phyloP scores from a whole-genome alignment of 805 yeast genomes.

The Pichia cephalocereana region DNA sequence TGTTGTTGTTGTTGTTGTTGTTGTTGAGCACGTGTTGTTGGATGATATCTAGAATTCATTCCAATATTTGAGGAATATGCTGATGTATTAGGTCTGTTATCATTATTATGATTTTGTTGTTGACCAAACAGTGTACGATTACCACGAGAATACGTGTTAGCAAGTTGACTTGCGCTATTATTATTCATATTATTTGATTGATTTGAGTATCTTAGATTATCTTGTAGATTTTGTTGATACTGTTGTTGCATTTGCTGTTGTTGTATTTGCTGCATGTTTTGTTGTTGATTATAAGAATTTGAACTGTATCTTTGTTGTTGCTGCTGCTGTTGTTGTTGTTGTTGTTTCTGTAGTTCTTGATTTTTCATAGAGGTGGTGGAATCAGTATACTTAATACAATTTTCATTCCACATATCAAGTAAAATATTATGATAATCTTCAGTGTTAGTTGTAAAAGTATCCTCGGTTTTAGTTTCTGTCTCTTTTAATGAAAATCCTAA shows the following conservation, averaged over 20 bases:
- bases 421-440: conserved; percentile 3
- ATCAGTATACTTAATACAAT: conserved; percentile 1
- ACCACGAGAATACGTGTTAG: conserved; percentile 3
- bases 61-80: neutral
- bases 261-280: neutral
- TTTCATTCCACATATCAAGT: conserved; percentile 10
- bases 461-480: neutral
- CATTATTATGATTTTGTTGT: neutral
- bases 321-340: no score
- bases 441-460: conserved; percentile 4
- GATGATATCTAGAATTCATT: conserved; percentile 12
- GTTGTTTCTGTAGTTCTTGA: no score
- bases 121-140: conserved; percentile 6
- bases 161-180: neutral
- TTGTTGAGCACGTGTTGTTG: conserved; percentile 26
- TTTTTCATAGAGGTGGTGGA: no score
- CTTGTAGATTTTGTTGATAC: neutral
- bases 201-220: neutral
- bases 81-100: neutral
- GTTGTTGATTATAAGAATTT: neutral
- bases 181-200: neutral
- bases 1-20: conserved; percentile 6
- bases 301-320: no score
- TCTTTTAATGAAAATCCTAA: conserved; percentile 1
- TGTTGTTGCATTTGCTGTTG: neutral